Conservation (phyloP, 2,329 filamentous ascomycete species). For the Podosphaera fusca region DNA sequence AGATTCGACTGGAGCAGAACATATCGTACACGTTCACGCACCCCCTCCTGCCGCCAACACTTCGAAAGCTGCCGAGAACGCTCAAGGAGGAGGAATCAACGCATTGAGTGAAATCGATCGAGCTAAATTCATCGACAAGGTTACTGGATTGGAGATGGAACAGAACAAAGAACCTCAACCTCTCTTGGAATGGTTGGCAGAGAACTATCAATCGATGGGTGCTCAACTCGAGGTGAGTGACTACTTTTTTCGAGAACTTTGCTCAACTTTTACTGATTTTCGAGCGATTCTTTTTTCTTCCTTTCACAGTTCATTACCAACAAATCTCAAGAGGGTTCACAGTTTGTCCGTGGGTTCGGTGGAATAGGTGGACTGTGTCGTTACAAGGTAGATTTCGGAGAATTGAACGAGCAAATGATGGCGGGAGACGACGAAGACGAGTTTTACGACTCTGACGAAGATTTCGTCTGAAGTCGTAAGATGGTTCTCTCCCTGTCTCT, state of each 20-base stretch:
- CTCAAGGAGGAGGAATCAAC: too few relatives aligned
- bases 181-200: slow-evolving; percentile 96
- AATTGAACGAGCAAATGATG: too few relatives aligned
- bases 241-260: too few relatives aligned
- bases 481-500: too few relatives aligned
- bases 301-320: slow-evolving; percentile 99
- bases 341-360: slow-evolving; percentile 99
- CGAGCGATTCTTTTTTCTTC: too few relatives aligned
- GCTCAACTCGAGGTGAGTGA: slow-evolving; percentile 74
- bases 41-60: too few relatives aligned
- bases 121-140: slow-evolving; percentile 79
- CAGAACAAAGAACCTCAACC: slow-evolving; percentile 65
- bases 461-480: too few relatives aligned
- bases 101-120: slow-evolving; percentile 51
- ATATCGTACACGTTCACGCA: slow-evolving; percentile 66
- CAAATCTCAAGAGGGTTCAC: slow-evolving; percentile 91
- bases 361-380: slow-evolving; percentile 91
- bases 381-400: slow-evolving; percentile 99
- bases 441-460: slow-evolving; percentile 80
- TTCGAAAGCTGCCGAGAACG: too few relatives aligned
- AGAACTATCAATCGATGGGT: slow-evolving; percentile 96
- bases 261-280: too few relatives aligned
- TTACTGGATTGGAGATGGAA: slow-evolving; percentile 95
- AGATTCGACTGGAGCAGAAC: slow-evolving; percentile 46
- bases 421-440: slow-evolving; percentile 76